A percentile compares a stretch with the other conserved stretches of the same genome.
phyloP scores from a whole-genome alignment of 2,329 filamentous ascomycete genomes.

The Dactylella cylindrospora region DNA sequence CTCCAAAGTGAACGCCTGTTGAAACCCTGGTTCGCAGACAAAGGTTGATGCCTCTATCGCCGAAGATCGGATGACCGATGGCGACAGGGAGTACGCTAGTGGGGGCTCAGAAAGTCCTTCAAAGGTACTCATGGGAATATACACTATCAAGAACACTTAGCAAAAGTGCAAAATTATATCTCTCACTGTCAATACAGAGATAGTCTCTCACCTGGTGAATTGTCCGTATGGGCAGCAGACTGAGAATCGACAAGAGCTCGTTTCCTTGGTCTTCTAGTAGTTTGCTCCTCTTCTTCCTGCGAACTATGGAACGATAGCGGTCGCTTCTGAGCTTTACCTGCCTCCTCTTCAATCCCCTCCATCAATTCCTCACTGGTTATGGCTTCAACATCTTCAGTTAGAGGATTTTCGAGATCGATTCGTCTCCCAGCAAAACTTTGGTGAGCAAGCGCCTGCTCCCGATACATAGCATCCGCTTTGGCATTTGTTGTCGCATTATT shows the following conservation, averaged over 20 bases:
- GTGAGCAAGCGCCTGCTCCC: constrained; percentile 18
- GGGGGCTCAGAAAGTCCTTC: constrained; percentile 7
- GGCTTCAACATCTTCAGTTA: background rate
- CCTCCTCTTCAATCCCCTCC: background rate
- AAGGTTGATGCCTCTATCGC: constrained; percentile 17
- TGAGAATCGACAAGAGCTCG: background rate
- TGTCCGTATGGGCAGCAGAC: constrained; percentile 5
- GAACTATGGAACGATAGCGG: constrained; percentile 4
- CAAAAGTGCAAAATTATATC: too few species aligned
- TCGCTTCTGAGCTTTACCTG: constrained; percentile 3
- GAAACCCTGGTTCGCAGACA: constrained; percentile 12
- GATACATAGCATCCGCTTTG: constrained; percentile 18
- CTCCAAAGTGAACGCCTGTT: constrained; percentile 23
- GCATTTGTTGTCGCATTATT: constrained; percentile 29
- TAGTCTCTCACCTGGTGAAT: constrained; percentile 10
- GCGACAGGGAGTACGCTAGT: constrained; percentile 14
- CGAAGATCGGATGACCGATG: background rate
- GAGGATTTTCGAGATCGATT: constrained; percentile 1
- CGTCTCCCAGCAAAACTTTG: constrained; percentile 11
- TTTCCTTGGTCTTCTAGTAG: constrained; percentile 10
- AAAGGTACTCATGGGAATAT: constrained; percentile 19
- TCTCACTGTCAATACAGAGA: too few species aligned
- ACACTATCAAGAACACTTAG: constrained; percentile 5
- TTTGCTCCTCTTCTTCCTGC: constrained; percentile 7
- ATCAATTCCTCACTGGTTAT: too few species aligned